Conservation (phyloP, 2,329 filamentous ascomycete genomes). For the Neospermospora avenae region DNA sequence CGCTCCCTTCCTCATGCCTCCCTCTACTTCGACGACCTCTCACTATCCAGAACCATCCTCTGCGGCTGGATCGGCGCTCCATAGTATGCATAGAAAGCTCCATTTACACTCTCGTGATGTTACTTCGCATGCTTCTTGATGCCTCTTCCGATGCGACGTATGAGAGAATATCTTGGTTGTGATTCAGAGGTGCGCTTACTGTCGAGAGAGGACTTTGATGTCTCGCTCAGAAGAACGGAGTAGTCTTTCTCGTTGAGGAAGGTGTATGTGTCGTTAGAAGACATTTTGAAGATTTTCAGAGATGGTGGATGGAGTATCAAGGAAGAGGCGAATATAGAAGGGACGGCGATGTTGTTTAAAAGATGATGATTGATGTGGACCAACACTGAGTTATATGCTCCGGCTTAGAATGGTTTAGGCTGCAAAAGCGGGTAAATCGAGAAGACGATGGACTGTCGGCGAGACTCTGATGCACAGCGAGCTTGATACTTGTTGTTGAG, state of each 20-base stretch:
- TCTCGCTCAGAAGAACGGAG: background rate
- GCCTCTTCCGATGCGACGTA: background rate
- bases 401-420: no score
- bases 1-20: background rate
- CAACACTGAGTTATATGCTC: background rate
- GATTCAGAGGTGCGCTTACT: background rate
- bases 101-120: constrained; percentile 3
- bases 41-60: background rate
- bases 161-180: background rate
- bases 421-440: no score
- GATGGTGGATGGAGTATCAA: background rate
- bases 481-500: background rate
- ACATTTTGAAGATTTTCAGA: background rate
- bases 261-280: background rate
- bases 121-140: constrained; percentile 5
- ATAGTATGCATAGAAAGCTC: constrained; percentile 1
- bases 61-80: background rate
- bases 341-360: background rate
- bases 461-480: background rate
- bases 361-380: background rate
- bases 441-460: background rate
- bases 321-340: background rate
- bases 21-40: background rate
- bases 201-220: background rate
- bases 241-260: constrained; percentile 2